Base-by-base conservation (phyloP, 78 protist genomes). In the Dictyostelium discoideum region DNA sequence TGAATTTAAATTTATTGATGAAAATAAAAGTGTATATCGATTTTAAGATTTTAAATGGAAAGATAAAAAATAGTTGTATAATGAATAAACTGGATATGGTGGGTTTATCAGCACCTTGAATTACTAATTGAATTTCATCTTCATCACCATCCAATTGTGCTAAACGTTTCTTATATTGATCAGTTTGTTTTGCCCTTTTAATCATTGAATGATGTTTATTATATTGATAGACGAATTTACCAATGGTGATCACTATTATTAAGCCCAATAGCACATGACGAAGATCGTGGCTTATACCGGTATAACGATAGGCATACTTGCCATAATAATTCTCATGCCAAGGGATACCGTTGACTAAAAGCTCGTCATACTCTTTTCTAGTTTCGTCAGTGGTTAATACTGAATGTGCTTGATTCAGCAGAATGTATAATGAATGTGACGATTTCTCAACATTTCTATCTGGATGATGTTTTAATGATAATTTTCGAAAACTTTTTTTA, bases 91-190 rank as follows among this genome's bases (percentile, higher is more conserved):
- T 20, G 22, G 26, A 40, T 22, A 20, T 5, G 10, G 76, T 54
- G 14, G 92, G 92, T 39, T 86, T 86, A 16, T 86, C 92, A 14
- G 85, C 85, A 54, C 85, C 92, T n/a, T 77, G 22, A 50, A 86
- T 37, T 3, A 72, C 40, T 24, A 86, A 50, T 73, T 32, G 78
- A 69, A 37, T 54, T 32, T 63, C 54, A 9, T 46, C 65, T n/a
- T 78, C 83, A n/a, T 26, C 32, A 32, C 76, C 82, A 22, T 44
- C 54, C 18, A 46, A 24, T 20, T 77, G 48, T 76, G 78, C 54
- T 20, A 46, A 18, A 20, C 54, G 50, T 57, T 76, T 57, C 54
- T 77, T 10, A 57, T 86, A 86, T 26, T 37, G 77, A 4, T 10
- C 44, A 4, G 92, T 50, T 32, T 32, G 10, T 60, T 37, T 73